Conservation (phyloP, 2,329 filamentous ascomycete genomes). For the Colletotrichum gigasporum region DNA sequence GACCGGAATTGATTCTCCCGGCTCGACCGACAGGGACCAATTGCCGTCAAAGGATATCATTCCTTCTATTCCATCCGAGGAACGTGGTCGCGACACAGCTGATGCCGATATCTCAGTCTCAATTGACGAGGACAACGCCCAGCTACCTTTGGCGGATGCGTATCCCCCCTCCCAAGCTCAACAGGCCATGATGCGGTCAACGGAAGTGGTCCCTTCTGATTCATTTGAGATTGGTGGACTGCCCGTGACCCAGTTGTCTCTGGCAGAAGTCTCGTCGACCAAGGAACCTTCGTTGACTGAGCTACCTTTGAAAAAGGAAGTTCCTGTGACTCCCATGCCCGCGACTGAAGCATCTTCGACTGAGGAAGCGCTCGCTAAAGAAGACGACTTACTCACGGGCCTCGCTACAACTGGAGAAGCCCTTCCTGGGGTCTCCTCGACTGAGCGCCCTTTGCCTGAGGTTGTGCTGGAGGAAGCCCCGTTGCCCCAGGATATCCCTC, state of each 20-base stretch:
- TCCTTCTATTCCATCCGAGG: not conserved
- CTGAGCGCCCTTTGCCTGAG: too few relatives aligned
- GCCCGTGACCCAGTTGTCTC: not conserved
- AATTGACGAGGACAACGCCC: not conserved
- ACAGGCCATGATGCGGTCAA: not conserved
- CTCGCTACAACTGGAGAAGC: not conserved
- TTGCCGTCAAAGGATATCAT: not conserved
- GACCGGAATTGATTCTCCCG: not conserved
- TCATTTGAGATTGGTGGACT: too few relatives aligned
- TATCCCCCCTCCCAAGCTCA: not conserved
- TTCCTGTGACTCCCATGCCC: not conserved
- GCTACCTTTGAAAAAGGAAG: not conserved
- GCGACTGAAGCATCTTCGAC: not conserved
- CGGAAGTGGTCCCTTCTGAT: not conserved
- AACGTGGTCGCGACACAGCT: too few relatives aligned
- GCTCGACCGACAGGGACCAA: not conserved
- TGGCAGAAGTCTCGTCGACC: not conserved
- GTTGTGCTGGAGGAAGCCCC: too few relatives aligned
- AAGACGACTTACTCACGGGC: too few relatives aligned
- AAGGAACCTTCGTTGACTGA: not conserved
- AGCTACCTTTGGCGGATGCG: not conserved
- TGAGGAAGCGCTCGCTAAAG: too few relatives aligned
- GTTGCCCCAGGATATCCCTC: too few relatives aligned
- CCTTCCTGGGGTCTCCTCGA: not conserved
- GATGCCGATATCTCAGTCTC: not conserved